phyloP scores from a whole-genome alignment of 2,329 filamentous ascomycete genomes.

The Paramyrothecium sp. region DNA sequence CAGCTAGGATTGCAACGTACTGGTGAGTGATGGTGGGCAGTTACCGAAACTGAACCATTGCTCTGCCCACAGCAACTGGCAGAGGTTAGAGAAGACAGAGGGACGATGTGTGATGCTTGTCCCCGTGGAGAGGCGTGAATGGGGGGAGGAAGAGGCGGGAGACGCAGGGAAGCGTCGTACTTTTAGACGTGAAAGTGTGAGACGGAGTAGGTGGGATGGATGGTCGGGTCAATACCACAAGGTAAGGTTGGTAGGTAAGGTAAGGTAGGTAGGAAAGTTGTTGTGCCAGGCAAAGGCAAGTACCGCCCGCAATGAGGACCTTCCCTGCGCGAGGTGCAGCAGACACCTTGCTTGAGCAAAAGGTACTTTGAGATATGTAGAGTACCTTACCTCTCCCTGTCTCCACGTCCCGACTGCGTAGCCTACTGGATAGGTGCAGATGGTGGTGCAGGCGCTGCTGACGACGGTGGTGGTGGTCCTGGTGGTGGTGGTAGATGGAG shows the following conservation, averaged over 20 bases:
- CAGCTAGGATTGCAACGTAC: conserved; percentile 9
- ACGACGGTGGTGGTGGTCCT: neutral
- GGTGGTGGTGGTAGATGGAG: neutral
- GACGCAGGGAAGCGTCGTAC: neutral
- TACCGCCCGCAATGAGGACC: too few species aligned
- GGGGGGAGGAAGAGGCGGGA: neutral
- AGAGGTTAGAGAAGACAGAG: conserved; percentile 11
- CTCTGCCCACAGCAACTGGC: conserved; percentile 34
- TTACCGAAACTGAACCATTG: conserved; percentile 37
- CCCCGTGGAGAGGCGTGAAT: neutral
- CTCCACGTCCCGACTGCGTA: neutral
- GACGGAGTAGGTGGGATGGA: neutral
- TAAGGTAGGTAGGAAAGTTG: too few species aligned
- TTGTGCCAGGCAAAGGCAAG: too few species aligned
- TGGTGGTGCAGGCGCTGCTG: too few species aligned
- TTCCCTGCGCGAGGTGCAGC: too few species aligned
- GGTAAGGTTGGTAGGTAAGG: too few species aligned
- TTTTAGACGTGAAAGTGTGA: neutral
- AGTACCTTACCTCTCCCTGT: neutral
- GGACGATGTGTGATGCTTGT: neutral
- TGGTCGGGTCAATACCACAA: neutral
- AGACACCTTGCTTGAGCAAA: neutral
- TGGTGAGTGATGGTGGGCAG: conserved; percentile 13
- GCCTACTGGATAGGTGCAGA: neutral
- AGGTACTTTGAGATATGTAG: too few species aligned